Evolutionary conservation across 108 stramenopile genomes (phyloP).

Genomic region (Skeletonema marinoi): DNA sequence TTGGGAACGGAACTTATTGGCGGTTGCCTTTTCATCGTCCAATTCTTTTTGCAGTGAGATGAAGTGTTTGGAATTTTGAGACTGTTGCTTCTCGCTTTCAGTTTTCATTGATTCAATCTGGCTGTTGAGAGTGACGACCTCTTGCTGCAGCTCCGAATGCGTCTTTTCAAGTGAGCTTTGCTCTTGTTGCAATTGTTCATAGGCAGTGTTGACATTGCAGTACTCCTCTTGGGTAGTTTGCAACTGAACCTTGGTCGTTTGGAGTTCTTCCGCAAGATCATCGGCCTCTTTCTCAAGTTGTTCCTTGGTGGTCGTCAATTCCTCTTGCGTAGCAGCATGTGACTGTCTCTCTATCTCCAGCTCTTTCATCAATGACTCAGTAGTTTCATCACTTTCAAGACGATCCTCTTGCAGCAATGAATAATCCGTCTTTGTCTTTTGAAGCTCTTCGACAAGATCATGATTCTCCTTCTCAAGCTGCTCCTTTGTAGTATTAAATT

Average conservation of each 20-base stretch:
- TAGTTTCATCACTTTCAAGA: not conserved
- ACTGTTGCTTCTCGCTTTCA: not conserved
- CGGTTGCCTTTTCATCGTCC: slow-evolving; percentile 12
- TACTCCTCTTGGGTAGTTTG: not conserved
- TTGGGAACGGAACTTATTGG: slow-evolving; percentile 16
- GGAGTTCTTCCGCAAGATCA: not conserved
- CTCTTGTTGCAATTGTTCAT: slow-evolving; percentile 1
- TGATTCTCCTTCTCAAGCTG: not conserved
- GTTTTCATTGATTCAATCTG: slow-evolving; percentile 12
- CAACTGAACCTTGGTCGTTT: not conserved
- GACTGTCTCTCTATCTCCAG: slow-evolving; percentile 5
- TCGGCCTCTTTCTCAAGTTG: not conserved
- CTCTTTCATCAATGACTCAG: not conserved
- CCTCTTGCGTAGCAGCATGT: not conserved
- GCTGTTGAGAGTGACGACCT: slow-evolving; percentile 1
- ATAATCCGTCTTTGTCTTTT: not conserved
- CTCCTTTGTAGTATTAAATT: not conserved
- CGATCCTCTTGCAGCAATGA: not conserved
- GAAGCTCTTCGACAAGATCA: not conserved
- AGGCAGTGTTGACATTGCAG: not conserved
- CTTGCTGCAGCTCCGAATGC: slow-evolving; percentile 14
- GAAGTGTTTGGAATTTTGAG: not conserved
- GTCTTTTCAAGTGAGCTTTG: not conserved
- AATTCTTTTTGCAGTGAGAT: slow-evolving; percentile 11
- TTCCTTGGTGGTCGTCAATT: not conserved